phyloP scores from a whole-genome alignment of 768 basidiomycete species.

The Obba rivulosa region DNA sequence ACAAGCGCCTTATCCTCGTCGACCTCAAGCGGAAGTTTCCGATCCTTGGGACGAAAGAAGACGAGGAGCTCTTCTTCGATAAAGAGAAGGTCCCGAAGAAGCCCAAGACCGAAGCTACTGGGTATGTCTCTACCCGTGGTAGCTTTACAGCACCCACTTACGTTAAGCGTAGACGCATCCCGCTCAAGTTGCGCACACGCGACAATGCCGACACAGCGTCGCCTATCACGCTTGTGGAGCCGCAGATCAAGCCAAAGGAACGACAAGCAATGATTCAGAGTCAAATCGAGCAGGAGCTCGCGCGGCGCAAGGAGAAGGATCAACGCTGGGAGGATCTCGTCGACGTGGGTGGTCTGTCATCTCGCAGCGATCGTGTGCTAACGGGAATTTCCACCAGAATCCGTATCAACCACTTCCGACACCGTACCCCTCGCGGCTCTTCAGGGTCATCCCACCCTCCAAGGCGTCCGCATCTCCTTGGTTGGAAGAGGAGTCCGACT shows the following conservation, averaged over 20 bases:
- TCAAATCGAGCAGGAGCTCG: slow-evolving; percentile 58
- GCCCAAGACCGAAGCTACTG: slow-evolving; percentile 31
- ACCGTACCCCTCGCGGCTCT: slow-evolving; percentile 57
- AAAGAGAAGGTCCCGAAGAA: slow-evolving; percentile 64
- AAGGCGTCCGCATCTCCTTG: slow-evolving; percentile 26
- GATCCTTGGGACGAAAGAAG: slow-evolving; percentile 51
- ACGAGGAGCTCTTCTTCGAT: slow-evolving; percentile 70
- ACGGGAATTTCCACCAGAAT: slow-evolving; percentile 36
- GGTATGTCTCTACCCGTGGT: slow-evolving; percentile 17
- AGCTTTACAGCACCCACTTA: neutral
- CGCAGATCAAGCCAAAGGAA: slow-evolving; percentile 58
- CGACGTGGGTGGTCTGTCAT: slow-evolving; percentile 49
- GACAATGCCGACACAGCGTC: slow-evolving; percentile 37
- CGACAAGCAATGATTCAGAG: slow-evolving; percentile 54
- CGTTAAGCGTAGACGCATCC: slow-evolving; percentile 33
- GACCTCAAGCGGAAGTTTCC: slow-evolving; percentile 79
- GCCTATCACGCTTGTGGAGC: slow-evolving; percentile 40
- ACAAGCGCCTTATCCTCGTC: slow-evolving; percentile 65
- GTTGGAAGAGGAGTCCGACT: slow-evolving; percentile 21
- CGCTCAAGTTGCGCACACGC: slow-evolving; percentile 49
- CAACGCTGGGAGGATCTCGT: slow-evolving; percentile 83
- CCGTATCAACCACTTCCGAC: slow-evolving; percentile 63
- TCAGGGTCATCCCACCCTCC: slow-evolving; percentile 52
- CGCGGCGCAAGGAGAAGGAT: slow-evolving; percentile 60
- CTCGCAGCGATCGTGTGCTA: neutral